phyloP scores from a whole-genome alignment of 2,329 filamentous ascomycete species.

The Cadophora sp. region DNA sequence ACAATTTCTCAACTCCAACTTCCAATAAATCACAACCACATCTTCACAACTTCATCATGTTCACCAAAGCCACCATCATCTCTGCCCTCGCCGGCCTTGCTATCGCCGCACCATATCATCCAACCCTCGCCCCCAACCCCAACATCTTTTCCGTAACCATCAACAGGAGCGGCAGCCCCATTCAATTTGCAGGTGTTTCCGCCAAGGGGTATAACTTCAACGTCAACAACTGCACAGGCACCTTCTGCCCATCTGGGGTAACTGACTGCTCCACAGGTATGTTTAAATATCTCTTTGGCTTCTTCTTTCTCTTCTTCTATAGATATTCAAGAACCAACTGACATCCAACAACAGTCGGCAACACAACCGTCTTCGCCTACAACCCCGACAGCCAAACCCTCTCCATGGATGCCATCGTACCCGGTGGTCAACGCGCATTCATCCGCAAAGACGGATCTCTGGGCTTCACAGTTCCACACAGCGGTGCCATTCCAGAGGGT shows the following conservation, averaged over 20 bases:
- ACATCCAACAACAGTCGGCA: not conserved
- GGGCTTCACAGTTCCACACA: slow-evolving; percentile 44
- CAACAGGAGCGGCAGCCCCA: not conserved
- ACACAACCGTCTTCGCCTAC: slow-evolving; percentile 24
- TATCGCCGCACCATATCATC: slow-evolving; percentile 17
- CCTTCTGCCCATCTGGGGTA: slow-evolving; percentile 26
- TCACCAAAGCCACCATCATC: slow-evolving; percentile 28
- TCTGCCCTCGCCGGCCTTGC: slow-evolving; percentile 28
- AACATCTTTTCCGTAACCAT: slow-evolving; percentile 8
- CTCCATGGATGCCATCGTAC: slow-evolving; percentile 22
- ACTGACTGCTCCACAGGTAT: slow-evolving; percentile 25
- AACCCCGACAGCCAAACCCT: slow-evolving; percentile 9
- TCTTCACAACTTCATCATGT: slow-evolving; percentile 30
- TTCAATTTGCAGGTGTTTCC: not conserved
- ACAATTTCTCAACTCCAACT: not conserved
- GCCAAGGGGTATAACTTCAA: slow-evolving; percentile 33
- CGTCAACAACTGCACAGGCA: slow-evolving; percentile 27
- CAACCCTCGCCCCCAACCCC: slow-evolving; percentile 10
- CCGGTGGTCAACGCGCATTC: slow-evolving; percentile 34
- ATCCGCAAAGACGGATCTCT: slow-evolving; percentile 38
- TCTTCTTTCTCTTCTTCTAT: not conserved
- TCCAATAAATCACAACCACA: not conserved
- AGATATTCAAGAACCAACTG: not conserved
- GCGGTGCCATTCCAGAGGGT: slow-evolving; percentile 46
- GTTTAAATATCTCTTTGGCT: not conserved